Percentiles rank a stretch among this genome's conserved stretches.
Conservation (phyloP, 257 asterid species). For the Solanum megistacrolobum region DNA sequence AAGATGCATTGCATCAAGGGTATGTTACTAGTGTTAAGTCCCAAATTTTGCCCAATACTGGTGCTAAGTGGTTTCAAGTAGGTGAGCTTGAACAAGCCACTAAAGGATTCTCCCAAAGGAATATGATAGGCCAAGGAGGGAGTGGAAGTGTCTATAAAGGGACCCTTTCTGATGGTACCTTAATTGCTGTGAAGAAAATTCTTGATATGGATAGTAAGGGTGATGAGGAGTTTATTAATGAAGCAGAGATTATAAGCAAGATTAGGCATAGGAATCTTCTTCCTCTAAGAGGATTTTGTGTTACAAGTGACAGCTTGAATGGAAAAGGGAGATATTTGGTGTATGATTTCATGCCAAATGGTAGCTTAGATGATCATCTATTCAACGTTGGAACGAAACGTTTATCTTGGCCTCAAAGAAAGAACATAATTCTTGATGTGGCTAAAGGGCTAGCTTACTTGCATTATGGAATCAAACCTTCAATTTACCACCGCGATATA, state of each 20-base stretch:
- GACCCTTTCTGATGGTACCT: conserved; percentile 28
- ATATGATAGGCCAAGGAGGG: conserved; percentile 46
- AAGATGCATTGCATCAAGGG: conserved; percentile 20
- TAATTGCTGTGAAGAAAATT: conserved; percentile 42
- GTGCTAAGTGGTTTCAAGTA: conserved; percentile 45
- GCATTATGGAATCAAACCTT: conserved; percentile 53
- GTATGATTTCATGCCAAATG: conserved; percentile 47
- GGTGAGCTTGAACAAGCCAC: conserved; percentile 45
- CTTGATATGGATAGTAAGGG: conserved; percentile 32
- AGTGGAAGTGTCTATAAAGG: conserved; percentile 46
- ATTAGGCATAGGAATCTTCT: conserved; percentile 56
- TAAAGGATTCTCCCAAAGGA: conserved; percentile 30
- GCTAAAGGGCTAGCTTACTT: conserved; percentile 56
- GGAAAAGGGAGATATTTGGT: conserved; percentile 43
- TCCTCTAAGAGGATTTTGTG: conserved; percentile 40
- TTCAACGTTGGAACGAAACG: conserved; percentile 4
- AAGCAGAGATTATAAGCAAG: conserved; percentile 51
- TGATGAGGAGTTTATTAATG: conserved; percentile 46
- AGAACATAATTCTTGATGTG: conserved; percentile 47
- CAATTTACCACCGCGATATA: conserved; percentile 45
- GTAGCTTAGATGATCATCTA: conserved; percentile 39
- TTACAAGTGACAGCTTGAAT: conserved; percentile 24
- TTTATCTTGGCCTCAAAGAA: conserved; percentile 51
- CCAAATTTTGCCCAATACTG: conserved; percentile 30
- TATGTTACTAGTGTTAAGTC: conserved; percentile 32